These are phyloP conservation scores for Suzukiozyma palmioleophila DNA, from an alignment of 1,139 yeast genomes.

Conservation along the genomic window DNA sequence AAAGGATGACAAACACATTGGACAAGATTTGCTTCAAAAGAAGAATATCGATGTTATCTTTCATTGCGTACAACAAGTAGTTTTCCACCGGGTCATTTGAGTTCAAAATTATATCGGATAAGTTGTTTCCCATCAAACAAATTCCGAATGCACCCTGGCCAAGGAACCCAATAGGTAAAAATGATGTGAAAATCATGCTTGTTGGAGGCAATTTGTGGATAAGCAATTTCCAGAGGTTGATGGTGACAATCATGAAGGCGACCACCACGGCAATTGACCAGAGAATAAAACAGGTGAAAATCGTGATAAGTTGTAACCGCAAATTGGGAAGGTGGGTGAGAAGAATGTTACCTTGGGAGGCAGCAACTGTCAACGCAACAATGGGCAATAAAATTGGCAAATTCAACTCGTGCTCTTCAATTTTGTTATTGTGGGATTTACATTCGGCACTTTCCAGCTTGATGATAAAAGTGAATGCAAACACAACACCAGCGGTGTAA, in stretches of 20 bases:
- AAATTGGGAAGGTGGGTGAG: conserved; percentile 36
- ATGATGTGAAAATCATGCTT: conserved; percentile 15
- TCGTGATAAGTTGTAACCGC: conserved; percentile 45
- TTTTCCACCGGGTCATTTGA: conserved; percentile 3
- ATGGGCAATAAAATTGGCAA: conserved; percentile 61
- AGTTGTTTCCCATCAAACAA: conserved; percentile 48
- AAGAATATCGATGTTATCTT: background rate
- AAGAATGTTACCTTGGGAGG: conserved; percentile 62
- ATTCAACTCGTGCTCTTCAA: conserved; percentile 16
- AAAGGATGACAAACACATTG: conserved; percentile 12
- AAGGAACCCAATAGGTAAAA: conserved; percentile 33
- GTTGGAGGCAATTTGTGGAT: conserved; percentile 56
- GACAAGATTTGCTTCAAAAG: conserved; percentile 9
- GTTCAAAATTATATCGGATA: conserved; percentile 15
- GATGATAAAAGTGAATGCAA: conserved; percentile 10
- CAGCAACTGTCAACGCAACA: conserved; percentile 71
- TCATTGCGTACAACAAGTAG: background rate
- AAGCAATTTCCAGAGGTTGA: conserved; percentile 57
- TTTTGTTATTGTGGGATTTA: conserved; percentile 13
- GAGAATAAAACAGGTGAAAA: conserved; percentile 50
- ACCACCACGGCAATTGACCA: conserved; percentile 67
- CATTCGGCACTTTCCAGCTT: conserved; percentile 7
- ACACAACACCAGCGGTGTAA: conserved; percentile 9
- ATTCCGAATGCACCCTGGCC: conserved; percentile 80
- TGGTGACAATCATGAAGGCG: conserved; percentile 52